These are phyloP conservation scores for Hypericum androsaemum DNA, from an alignment of 345 rosid genomes.

Conservation along the genomic window DNA sequence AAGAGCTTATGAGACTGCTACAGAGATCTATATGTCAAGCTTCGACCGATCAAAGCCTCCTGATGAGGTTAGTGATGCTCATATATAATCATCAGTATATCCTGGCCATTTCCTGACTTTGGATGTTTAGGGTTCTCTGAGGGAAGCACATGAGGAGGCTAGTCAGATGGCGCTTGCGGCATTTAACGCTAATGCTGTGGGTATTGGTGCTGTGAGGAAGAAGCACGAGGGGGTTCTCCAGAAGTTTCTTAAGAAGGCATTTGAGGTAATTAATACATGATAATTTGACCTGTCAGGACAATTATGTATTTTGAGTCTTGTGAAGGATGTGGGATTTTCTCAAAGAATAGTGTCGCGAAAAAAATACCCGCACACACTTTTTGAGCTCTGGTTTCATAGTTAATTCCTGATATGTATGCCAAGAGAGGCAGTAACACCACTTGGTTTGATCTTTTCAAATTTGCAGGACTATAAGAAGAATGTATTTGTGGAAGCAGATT, in stretches of 20 bases:
- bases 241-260: slow-evolving; percentile 67
- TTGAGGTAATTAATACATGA: slow-evolving; percentile 42
- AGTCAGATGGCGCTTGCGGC: slow-evolving; percentile 55
- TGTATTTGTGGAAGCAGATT: slow-evolving; percentile 84
- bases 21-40: slow-evolving; percentile 53
- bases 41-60: slow-evolving; percentile 70
- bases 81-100: not conserved
- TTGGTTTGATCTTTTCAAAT: no score
- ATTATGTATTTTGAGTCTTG: no score
- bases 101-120: slow-evolving; percentile 12
- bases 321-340: no score
- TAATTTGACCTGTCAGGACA: no score
- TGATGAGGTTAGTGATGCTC: slow-evolving; percentile 58
- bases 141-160: slow-evolving; percentile 92
- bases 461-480: slow-evolving; percentile 74
- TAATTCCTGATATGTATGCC: no score
- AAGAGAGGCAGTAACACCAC: no score
- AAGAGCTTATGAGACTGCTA: slow-evolving; percentile 75
- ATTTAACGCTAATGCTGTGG: slow-evolving; percentile 74
- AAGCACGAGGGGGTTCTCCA: slow-evolving; percentile 80
- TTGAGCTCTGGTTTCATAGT: no score
- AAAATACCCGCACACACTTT: no score
- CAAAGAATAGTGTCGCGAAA: no score
- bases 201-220: slow-evolving; percentile 66
- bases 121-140: slow-evolving; percentile 48